Percentiles rank a stretch among this genome's conserved stretches.
Evolutionary conservation across 2,329 filamentous ascomycete species (phyloP).

Genomic region (Penicillium crustosum): DNA sequence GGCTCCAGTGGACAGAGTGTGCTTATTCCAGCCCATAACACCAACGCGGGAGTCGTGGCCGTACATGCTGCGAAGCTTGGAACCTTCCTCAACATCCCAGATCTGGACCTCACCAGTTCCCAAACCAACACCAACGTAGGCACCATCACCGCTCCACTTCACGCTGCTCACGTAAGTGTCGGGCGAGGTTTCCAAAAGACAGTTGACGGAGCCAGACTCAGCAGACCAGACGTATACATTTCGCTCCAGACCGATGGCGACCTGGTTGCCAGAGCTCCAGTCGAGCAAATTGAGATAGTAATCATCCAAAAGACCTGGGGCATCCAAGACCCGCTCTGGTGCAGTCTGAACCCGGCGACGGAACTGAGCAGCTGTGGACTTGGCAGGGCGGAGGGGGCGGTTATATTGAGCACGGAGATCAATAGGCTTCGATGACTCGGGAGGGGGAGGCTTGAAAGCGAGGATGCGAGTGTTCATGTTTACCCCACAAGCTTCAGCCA

Average conservation of each 20-base stretch:
- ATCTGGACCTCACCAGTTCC: slow-evolving; percentile 97
- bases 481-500: slow-evolving; percentile 88
- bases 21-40: slow-evolving; percentile 99
- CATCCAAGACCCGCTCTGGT: slow-evolving; percentile 93
- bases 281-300: slow-evolving; percentile 99
- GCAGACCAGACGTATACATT: slow-evolving; percentile 99
- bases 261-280: slow-evolving; percentile 97
- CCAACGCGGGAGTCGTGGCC: slow-evolving; percentile 95
- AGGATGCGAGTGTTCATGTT: slow-evolving; percentile 93
- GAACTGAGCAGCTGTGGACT: slow-evolving; percentile 75
- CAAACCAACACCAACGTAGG: slow-evolving; percentile 92
- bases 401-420: slow-evolving; percentile 98
- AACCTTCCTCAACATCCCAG: slow-evolving; percentile 94
- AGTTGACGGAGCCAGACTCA: slow-evolving; percentile 84
- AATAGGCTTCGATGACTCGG: slow-evolving; percentile 96
- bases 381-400: slow-evolving; percentile 80
- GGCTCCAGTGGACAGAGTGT: slow-evolving; percentile 90
- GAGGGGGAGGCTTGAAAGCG: slow-evolving; percentile 96
- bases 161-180: slow-evolving; percentile 98
- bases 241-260: slow-evolving; percentile 94
- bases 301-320: slow-evolving; percentile 92
- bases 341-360: slow-evolving; percentile 90
- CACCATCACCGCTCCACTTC: slow-evolving; percentile 97
- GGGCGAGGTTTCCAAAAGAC: slow-evolving; percentile 78
- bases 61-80: slow-evolving; percentile 97